A percentile compares a stretch with the other conserved stretches of the same genome.
Conservation (phyloP, 345 rosid genomes). For the Ricinus communis region DNA sequence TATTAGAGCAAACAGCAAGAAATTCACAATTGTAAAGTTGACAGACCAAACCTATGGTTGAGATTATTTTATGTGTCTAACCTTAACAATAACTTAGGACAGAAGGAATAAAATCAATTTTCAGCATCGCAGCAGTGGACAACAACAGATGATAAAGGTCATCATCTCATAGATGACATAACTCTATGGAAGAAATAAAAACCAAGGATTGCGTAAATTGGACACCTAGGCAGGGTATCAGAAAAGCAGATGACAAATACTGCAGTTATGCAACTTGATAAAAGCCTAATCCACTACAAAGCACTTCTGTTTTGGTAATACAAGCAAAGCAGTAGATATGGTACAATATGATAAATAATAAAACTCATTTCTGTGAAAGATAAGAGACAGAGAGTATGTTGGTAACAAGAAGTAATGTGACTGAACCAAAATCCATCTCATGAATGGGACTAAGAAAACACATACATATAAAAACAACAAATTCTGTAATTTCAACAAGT, state of each 20-base stretch:
- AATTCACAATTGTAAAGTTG: background rate
- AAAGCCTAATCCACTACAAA: background rate
- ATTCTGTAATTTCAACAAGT: background rate
- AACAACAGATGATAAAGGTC: background rate
- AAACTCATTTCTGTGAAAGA: background rate
- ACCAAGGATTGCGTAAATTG: background rate
- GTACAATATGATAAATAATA: background rate
- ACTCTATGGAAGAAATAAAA: background rate
- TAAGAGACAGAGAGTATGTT: background rate
- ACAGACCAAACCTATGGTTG: background rate
- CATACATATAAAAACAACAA: background rate
- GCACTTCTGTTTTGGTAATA: background rate
- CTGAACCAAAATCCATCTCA: background rate
- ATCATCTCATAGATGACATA: background rate
- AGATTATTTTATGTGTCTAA: background rate
- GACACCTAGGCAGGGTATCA: background rate
- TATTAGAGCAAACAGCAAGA: background rate
- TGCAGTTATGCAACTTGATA: background rate
- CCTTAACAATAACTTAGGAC: background rate
- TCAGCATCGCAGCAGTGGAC: background rate
- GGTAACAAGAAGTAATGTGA: background rate
- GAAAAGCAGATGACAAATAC: background rate
- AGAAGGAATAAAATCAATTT: slow-evolving; percentile 6
- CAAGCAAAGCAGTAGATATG: background rate
- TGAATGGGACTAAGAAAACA: background rate